A percentile compares a stretch with the other conserved stretches of the same genome.
These are phyloP conservation scores for Diaporthe nobilis DNA, from an alignment of 2,329 filamentous ascomycete genomes.

Conservation along the genomic window DNA sequence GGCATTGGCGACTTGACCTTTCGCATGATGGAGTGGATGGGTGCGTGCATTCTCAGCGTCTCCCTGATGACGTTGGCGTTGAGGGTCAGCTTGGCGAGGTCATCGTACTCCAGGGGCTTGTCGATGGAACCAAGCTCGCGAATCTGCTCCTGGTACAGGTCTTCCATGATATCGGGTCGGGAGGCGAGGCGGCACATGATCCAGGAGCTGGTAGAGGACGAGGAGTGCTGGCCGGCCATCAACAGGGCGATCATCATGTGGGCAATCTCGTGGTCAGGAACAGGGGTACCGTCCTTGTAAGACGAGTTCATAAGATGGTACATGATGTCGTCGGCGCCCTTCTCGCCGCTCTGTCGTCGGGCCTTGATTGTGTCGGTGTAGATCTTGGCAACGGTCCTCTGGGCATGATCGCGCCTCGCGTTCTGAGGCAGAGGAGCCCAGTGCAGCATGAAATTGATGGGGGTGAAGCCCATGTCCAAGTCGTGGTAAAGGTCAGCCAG, in stretches of 20 bases:
- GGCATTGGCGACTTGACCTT: slow-evolving; percentile 91
- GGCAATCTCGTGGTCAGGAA: slow-evolving; percentile 83
- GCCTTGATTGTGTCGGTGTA: slow-evolving; percentile 80
- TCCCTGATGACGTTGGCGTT: slow-evolving; percentile 91
- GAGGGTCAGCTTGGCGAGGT: slow-evolving; percentile 82
- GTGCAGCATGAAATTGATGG: slow-evolving; percentile 86
- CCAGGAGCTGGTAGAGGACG: slow-evolving; percentile 83
- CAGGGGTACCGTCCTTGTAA: slow-evolving; percentile 79
- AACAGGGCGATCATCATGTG: slow-evolving; percentile 90
- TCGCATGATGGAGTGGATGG: slow-evolving; percentile 95
- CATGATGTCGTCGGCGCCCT: slow-evolving; percentile 77
- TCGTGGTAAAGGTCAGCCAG: slow-evolving; percentile 86
- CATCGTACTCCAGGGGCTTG: slow-evolving; percentile 81
- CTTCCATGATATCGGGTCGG: slow-evolving; percentile 77
- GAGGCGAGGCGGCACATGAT: slow-evolving; percentile 81
- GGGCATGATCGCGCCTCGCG: slow-evolving; percentile 78
- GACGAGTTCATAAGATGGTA: slow-evolving; percentile 82
- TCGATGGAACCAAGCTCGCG: slow-evolving; percentile 80
- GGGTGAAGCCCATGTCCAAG: slow-evolving; percentile 83
- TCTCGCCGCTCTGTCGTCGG: slow-evolving; percentile 65
- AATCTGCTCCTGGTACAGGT: slow-evolving; percentile 84
- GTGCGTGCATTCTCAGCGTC: slow-evolving; percentile 90
- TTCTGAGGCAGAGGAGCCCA: slow-evolving; percentile 86
- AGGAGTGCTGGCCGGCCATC: slow-evolving; percentile 88
- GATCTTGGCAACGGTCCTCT: slow-evolving; percentile 81